Base-by-base conservation (phyloP, 306 rosid genomes). In the Citrullus amarus region DNA sequence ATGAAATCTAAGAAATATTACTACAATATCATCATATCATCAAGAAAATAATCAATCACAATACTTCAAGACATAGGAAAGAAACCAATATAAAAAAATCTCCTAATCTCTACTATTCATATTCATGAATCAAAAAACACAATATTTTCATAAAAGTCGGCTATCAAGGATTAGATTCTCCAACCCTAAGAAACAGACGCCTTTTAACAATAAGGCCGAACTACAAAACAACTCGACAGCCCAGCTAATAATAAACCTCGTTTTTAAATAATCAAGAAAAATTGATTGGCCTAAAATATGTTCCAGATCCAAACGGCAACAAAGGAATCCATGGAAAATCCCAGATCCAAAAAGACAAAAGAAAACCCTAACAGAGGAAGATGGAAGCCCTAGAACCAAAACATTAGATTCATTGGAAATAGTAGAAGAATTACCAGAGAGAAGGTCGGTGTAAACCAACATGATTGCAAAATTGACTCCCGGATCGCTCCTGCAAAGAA, bases 391-490 rank as follows among this genome's bases (percentile, higher is more conserved):
- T 68, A 41, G 5, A 46, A 48, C 13, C 6, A 71, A 10, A 17
- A 9, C 50, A 32, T 54, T 10, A 55, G 48, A 75, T 15, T 8
- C 1, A 8, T 17, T 6, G 44, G 13, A 58, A 6, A 18, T 39
- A 77, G 1, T 2, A 8, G 72, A 54, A 14, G 50, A 48, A 20
- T 50, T 30, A 79, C 81, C 74, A 32, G 62, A 13, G 32, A 65
- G 22, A 2, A 79, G 54, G 54, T 79, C 81, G 2, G 5, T 9
- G n/a, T 79, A 79, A 50, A 79, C 76, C 81, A 79, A 66, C 81
- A 79, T 79, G 63, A 10, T 66, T 53, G 56, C 17, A 25, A 10
- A 60, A 14, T 60, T 60, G 14, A 22, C 15, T 58, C 71, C 30
- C 72, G 69, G 80, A 65, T 32, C 61, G 76, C 76, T 66, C 36